Percentiles rank a stretch among this genome's conserved stretches.
Evolutionary conservation across 208 protist genomes (phyloP).

Genomic region (Leishmania arabica): DNA sequence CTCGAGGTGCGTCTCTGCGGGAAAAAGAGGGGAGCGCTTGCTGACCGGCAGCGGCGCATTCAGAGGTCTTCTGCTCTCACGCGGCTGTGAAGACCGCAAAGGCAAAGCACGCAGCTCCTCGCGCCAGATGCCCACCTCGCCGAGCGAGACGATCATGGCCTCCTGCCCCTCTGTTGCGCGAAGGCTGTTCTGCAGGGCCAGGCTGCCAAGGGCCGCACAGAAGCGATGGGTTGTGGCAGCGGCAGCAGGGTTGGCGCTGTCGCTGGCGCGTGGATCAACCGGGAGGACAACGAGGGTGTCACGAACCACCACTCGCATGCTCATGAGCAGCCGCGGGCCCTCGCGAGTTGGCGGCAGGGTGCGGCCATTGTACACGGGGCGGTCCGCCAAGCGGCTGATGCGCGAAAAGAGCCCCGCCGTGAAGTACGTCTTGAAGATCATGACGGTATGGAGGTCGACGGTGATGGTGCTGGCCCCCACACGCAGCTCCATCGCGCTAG

Average conservation of each 20-base stretch:
- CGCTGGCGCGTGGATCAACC: constrained; percentile 51
- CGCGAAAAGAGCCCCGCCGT: constrained; percentile 66
- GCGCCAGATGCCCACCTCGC: constrained; percentile 59
- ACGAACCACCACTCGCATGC: constrained; percentile 61
- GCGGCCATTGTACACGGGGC: constrained; percentile 80
- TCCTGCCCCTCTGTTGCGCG: constrained; percentile 55
- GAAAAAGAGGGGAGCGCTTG: constrained; percentile 40
- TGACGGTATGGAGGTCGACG: constrained; percentile 73
- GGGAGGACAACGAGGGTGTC: constrained; percentile 68
- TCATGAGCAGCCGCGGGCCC: constrained; percentile 70
- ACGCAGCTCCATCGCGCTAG: constrained; percentile 66
- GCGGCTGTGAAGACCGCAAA: background rate
- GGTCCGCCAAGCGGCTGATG: constrained; percentile 44
- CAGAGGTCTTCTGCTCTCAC: background rate
- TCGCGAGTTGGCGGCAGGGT: constrained; percentile 40
- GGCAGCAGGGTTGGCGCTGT: background rate
- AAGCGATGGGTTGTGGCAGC: constrained; percentile 34
- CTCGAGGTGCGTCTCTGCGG: constrained; percentile 46
- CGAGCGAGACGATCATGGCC: constrained; percentile 68
- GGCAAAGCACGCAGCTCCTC: constrained; percentile 4
- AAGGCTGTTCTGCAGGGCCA: constrained; percentile 72
- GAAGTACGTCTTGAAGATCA: constrained; percentile 80
- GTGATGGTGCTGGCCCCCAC: constrained; percentile 62
- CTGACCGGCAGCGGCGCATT: background rate
- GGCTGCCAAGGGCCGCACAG: constrained; percentile 50